Conservation (phyloP, 2,329 filamentous ascomycete species). For the Exophiala alcalophila region DNA sequence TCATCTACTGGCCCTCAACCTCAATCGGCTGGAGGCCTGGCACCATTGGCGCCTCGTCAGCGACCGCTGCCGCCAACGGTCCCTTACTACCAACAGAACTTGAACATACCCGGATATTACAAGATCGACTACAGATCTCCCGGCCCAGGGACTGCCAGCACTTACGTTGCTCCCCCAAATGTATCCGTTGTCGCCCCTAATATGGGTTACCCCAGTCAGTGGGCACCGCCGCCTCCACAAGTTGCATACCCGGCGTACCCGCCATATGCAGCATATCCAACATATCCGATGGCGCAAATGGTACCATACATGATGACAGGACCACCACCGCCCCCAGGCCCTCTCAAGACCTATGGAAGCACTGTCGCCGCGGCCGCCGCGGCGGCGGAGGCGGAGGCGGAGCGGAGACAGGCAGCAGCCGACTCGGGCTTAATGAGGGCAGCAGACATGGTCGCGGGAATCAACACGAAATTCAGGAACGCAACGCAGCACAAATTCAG, state of each 20-base stretch:
- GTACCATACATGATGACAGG: conserved; percentile 5
- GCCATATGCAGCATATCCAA: conserved; percentile 1
- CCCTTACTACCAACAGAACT: conserved; percentile 9
- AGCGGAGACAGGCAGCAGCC: background rate
- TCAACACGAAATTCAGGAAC: conserved; percentile 20
- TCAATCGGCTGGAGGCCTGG: background rate
- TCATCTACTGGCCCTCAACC: background rate
- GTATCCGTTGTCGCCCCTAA: background rate
- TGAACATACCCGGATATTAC: conserved; percentile 11
- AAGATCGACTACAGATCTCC: conserved; percentile 8
- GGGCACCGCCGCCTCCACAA: no score
- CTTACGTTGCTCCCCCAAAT: conserved; percentile 1
- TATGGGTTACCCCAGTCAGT: background rate
- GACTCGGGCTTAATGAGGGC: conserved; percentile 12
- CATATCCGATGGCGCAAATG: background rate
- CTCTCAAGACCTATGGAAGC: conserved; percentile 3
- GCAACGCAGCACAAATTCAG: conserved; percentile 15
- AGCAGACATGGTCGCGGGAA: conserved; percentile 20
- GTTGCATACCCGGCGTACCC: no score
- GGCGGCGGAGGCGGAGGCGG: background rate
- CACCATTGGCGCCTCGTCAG: conserved; percentile 2
- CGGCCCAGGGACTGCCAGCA: background rate
- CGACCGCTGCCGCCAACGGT: background rate
- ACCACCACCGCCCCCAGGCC: conserved; percentile 4
- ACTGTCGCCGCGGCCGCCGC: background rate